Evolutionary conservation across 352 stramenopile species (phyloP).

Genomic region (Globisporangium barbulae): DNA sequence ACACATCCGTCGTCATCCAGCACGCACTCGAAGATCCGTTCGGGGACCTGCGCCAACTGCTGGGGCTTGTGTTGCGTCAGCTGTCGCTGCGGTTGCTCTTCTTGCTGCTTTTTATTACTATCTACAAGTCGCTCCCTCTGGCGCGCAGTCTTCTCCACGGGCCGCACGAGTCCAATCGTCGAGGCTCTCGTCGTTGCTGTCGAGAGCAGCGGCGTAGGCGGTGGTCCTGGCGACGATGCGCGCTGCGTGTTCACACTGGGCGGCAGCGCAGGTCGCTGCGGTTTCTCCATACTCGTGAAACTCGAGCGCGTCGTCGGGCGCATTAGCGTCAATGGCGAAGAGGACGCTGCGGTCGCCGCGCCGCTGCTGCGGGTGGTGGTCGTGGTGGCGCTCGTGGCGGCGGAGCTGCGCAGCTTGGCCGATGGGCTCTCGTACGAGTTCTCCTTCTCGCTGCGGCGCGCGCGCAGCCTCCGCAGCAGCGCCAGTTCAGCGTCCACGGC

Average conservation of each 20-base stretch:
- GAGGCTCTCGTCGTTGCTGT: conserved; percentile 1
- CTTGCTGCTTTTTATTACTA: conserved; percentile 5
- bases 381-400: conserved; percentile 9
- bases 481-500: conserved; percentile 15
- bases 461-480: conserved; percentile 17
- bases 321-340: background rate
- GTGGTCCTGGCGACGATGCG: background rate
- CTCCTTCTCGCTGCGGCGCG: conserved; percentile 20
- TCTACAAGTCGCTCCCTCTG: conserved; percentile 5
- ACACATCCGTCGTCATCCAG: conserved; percentile 49
- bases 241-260: conserved; percentile 15
- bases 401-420: conserved; percentile 12
- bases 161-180: conserved; percentile 12
- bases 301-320: conserved; percentile 1
- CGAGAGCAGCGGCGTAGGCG: conserved; percentile 5
- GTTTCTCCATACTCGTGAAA: conserved; percentile 3
- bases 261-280: conserved; percentile 1
- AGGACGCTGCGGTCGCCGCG: background rate
- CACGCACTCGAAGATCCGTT: conserved; percentile 68
- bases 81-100: conserved; percentile 8
- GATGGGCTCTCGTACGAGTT: conserved; percentile 18
- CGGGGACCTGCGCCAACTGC: conserved; percentile 27
- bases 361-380: conserved; percentile 1
- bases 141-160: conserved; percentile 6
- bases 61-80: conserved; percentile 4